phyloP scores from a whole-genome alignment of 179 eudicot genomes.

The Camellia oleifera region DNA sequence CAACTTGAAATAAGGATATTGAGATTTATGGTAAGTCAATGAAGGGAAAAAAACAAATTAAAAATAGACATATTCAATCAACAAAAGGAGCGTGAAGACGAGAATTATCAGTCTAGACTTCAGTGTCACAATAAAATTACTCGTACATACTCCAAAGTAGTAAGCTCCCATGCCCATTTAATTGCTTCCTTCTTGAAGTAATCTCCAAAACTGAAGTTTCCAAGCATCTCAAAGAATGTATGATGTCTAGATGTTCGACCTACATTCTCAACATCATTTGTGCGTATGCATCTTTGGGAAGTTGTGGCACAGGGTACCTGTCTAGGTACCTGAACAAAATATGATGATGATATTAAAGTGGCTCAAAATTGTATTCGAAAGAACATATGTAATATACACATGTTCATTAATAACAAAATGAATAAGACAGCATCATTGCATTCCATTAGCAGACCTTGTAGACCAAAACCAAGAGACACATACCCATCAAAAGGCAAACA shows the following conservation, averaged over 20 bases:
- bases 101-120: conserved; percentile 2
- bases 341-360: too few species aligned
- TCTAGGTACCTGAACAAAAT: too few species aligned
- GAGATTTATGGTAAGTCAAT: background rate
- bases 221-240: conserved; percentile 99
- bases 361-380: background rate
- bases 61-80: background rate
- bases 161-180: conserved; percentile 97
- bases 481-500: background rate
- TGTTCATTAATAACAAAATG: background rate
- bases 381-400: background rate
- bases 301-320: conserved; percentile 91
- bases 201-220: conserved; percentile 97
- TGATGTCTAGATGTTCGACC: conserved; percentile 94
- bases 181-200: conserved; percentile 96
- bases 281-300: conserved; percentile 90
- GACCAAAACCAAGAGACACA: background rate
- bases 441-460: background rate
- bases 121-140: background rate
- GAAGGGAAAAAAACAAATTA: background rate
- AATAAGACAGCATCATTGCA: background rate
- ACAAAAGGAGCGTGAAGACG: background rate
- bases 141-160: conserved; percentile 70
- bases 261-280: conserved; percentile 95
- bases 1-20: background rate